A percentile compares a stretch with the other conserved stretches of the same genome.
Evolutionary conservation across 2,329 filamentous ascomycete species (phyloP).

Genomic region (Colletotrichum truncatum): DNA sequence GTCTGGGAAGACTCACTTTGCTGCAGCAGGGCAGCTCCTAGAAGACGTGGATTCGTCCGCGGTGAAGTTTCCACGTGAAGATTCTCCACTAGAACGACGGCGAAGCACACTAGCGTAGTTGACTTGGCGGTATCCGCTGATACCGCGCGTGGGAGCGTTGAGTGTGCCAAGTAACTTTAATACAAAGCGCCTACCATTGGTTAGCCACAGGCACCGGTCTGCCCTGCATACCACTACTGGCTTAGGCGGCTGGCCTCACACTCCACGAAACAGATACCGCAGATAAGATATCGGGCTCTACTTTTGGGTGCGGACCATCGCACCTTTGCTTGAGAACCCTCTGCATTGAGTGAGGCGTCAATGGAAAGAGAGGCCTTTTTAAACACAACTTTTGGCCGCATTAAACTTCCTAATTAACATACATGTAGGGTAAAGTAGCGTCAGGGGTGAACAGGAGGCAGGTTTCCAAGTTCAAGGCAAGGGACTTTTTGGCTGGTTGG

Average conservation of each 20-base stretch:
- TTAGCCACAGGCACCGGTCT: not conserved
- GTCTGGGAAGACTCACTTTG: not conserved
- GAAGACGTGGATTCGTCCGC: not conserved
- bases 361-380: not conserved
- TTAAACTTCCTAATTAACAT: not conserved
- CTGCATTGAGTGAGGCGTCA: not conserved
- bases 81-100: slow-evolving; percentile 18
- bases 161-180: not conserved
- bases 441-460: not conserved
- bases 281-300: not conserved
- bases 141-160: not conserved
- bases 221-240: not conserved
- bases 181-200: not conserved
- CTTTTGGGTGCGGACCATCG: not conserved
- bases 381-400: not conserved
- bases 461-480: slow-evolving; percentile 1
- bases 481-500: not conserved
- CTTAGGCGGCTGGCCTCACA: not conserved
- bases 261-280: not conserved
- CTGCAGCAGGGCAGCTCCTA: slow-evolving; percentile 14
- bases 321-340: not conserved
- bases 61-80: slow-evolving; percentile 23
- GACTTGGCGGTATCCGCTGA: slow-evolving; percentile 6
- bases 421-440: not conserved
- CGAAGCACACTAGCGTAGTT: slow-evolving; percentile 18